A percentile compares a stretch with the other conserved stretches of the same genome.
Evolutionary conservation across 495 filamentous ascomycete species (phyloP).

Genomic region (Immersiella caudata): DNA sequence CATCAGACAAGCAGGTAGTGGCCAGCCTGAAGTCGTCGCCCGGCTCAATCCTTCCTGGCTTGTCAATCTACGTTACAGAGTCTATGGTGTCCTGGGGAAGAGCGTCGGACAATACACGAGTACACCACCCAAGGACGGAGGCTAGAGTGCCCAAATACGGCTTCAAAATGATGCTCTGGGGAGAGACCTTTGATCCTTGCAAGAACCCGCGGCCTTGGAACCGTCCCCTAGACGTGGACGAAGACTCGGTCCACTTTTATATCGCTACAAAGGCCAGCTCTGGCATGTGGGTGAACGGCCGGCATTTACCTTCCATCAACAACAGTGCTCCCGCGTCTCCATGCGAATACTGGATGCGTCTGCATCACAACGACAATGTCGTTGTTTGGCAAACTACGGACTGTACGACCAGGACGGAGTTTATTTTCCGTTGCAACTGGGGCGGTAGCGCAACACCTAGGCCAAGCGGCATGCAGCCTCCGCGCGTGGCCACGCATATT

Average conservation of each 20-base stretch:
- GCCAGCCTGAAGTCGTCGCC: constrained; percentile 43
- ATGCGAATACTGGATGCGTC: constrained; percentile 62
- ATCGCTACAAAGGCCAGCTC: constrained; percentile 71
- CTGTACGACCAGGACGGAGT: constrained; percentile 29
- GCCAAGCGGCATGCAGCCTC: constrained; percentile 22
- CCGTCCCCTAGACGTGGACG: constrained; percentile 41
- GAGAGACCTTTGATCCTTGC: constrained; percentile 59
- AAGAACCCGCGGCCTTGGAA: constrained; percentile 46
- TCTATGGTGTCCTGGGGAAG: constrained; percentile 78
- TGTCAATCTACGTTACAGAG: constrained; percentile 64
- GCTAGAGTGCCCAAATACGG: constrained; percentile 76
- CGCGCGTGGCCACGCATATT: constrained; percentile 19
- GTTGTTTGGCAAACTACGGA: constrained; percentile 57
- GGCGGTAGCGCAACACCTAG: constrained; percentile 46
- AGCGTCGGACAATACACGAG: constrained; percentile 58
- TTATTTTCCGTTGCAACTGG: constrained; percentile 52
- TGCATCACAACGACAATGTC: constrained; percentile 74
- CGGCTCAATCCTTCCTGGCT: constrained; percentile 51
- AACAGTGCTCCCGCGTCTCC: constrained; percentile 46
- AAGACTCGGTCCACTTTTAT: constrained; percentile 64
- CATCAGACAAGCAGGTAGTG: constrained; percentile 29
- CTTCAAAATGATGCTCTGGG: constrained; percentile 76
- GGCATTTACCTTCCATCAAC: constrained; percentile 54
- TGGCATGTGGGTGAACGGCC: constrained; percentile 74
- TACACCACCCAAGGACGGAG: constrained; percentile 61